Evolutionary conservation across 345 rosid species (phyloP).

Genomic region (Salix koriyanagi): DNA sequence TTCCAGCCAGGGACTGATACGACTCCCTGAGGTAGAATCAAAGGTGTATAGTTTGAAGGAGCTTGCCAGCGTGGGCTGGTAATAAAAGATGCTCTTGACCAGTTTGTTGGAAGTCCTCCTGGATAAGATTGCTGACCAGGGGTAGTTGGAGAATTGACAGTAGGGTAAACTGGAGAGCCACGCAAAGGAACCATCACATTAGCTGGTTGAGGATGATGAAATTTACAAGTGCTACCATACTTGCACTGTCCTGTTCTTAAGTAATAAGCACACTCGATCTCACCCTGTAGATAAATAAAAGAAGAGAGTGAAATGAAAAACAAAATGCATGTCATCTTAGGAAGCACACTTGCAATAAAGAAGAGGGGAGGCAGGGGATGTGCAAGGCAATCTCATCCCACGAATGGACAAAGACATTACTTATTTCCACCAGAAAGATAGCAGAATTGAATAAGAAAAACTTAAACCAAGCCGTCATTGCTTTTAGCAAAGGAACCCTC

Average conservation of each 20-base stretch:
- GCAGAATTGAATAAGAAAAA: not conserved
- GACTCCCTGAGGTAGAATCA: slow-evolving; percentile 85
- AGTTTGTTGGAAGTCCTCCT: slow-evolving; percentile 54
- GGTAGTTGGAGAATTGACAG: slow-evolving; percentile 70
- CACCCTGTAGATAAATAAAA: slow-evolving; percentile 53
- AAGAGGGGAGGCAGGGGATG: not conserved
- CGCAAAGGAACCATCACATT: slow-evolving; percentile 72
- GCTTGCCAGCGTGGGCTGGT: slow-evolving; percentile 97
- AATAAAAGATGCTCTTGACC: slow-evolving; percentile 88
- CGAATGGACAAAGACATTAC: not conserved
- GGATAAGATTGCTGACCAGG: slow-evolving; percentile 67
- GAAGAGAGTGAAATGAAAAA: not conserved
- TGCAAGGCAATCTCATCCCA: not conserved
- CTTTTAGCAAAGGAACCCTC: not conserved
- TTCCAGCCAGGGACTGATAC: slow-evolving; percentile 95
- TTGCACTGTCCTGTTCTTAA: slow-evolving; percentile 97
- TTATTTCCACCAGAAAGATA: not conserved
- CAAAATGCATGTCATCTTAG: not conserved
- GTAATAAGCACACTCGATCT: slow-evolving; percentile 84
- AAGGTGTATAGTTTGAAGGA: slow-evolving; percentile 74
- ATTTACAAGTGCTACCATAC: slow-evolving; percentile 90
- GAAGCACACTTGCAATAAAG: not conserved
- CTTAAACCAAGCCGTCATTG: not conserved
- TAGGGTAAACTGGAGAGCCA: slow-evolving; percentile 70
- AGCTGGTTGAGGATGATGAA: slow-evolving; percentile 90